phyloP scores from a whole-genome alignment of 225 moss, liverwort and hornwort genomes.

The Rhytidiadelphus loreus region DNA sequence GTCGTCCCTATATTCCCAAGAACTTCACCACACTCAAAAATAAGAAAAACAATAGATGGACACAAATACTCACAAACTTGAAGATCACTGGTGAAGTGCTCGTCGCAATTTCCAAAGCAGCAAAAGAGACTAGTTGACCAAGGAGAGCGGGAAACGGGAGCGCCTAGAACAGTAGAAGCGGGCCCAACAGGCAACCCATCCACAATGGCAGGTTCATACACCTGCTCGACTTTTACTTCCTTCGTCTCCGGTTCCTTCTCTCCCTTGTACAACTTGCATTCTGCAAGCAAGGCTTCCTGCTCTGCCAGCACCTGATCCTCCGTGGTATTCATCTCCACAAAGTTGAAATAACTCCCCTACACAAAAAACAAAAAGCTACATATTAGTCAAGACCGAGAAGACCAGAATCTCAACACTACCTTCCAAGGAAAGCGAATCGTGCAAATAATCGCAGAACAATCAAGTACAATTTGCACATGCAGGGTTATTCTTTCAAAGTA shows the following conservation, averaged over 20 bases:
- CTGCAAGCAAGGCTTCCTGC: slow-evolving; percentile 51
- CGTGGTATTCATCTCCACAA: slow-evolving; percentile 32
- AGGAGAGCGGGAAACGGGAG: slow-evolving; percentile 49
- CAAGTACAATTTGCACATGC: background rate
- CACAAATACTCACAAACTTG: slow-evolving; percentile 70
- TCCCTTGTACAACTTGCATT: slow-evolving; percentile 62
- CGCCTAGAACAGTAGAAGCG: slow-evolving; percentile 42
- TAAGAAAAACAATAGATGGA: background rate
- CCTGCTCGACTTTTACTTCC: slow-evolving; percentile 13
- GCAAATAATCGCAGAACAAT: background rate
- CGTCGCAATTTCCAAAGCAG: slow-evolving; percentile 60
- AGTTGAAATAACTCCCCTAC: background rate
- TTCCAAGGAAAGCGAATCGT: background rate
- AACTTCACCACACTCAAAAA: background rate
- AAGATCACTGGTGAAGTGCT: slow-evolving; percentile 72
- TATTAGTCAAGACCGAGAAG: background rate
- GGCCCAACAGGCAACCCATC: slow-evolving; percentile 44
- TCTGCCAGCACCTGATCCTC: slow-evolving; percentile 60
- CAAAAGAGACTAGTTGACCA: slow-evolving; percentile 62
- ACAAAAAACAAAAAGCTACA: background rate
- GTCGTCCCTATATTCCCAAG: background rate
- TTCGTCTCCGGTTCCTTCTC: slow-evolving; percentile 86
- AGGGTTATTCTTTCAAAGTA: background rate
- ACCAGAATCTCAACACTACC: background rate
- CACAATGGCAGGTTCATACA: slow-evolving; percentile 10